Conservation (phyloP, 352 stramenopile species). For the Phytopythium chamaehyphon region DNA sequence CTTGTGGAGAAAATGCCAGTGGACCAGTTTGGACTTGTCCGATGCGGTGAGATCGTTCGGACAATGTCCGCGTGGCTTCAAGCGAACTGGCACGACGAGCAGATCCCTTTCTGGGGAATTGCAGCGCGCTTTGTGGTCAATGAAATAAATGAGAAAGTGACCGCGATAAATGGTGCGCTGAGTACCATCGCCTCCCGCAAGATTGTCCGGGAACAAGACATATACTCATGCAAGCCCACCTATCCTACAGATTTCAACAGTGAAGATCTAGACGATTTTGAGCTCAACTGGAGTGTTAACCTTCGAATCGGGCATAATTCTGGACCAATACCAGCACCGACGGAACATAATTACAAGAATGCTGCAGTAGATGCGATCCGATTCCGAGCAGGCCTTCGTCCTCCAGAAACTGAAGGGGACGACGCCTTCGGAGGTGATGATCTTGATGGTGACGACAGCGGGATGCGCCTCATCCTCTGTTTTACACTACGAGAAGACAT, state of each 20-base stretch:
- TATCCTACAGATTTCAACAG: no score
- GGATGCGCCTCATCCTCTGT: slow-evolving; percentile 21
- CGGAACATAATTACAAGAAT: neutral
- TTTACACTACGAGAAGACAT: slow-evolving; percentile 34
- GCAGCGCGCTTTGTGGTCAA: slow-evolving; percentile 13
- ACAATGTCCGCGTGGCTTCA: slow-evolving; percentile 40
- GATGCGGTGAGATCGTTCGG: slow-evolving; percentile 45
- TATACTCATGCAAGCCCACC: no score
- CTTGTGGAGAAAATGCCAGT: slow-evolving; percentile 26
- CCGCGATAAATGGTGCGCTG: slow-evolving; percentile 13
- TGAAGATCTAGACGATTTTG: slow-evolving; percentile 19
- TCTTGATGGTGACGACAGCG: slow-evolving; percentile 10
- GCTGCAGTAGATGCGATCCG: slow-evolving; percentile 18
- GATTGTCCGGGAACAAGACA: neutral
- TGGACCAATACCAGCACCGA: neutral
- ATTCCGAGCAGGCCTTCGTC: slow-evolving; percentile 37
- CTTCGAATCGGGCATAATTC: slow-evolving; percentile 16
- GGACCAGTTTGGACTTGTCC: slow-evolving; percentile 42
- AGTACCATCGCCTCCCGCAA: slow-evolving; percentile 7
- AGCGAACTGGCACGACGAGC: slow-evolving; percentile 15
- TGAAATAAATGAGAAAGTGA: slow-evolving; percentile 14
- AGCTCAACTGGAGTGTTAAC: slow-evolving; percentile 33
- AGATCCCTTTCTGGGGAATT: slow-evolving; percentile 33
- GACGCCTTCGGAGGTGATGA: slow-evolving; percentile 5
- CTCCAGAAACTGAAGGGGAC: slow-evolving; percentile 9